These are phyloP conservation scores for Zygosaccharomyces sapae DNA, from an alignment of 1,139 yeast species.

Conservation along the genomic window DNA sequence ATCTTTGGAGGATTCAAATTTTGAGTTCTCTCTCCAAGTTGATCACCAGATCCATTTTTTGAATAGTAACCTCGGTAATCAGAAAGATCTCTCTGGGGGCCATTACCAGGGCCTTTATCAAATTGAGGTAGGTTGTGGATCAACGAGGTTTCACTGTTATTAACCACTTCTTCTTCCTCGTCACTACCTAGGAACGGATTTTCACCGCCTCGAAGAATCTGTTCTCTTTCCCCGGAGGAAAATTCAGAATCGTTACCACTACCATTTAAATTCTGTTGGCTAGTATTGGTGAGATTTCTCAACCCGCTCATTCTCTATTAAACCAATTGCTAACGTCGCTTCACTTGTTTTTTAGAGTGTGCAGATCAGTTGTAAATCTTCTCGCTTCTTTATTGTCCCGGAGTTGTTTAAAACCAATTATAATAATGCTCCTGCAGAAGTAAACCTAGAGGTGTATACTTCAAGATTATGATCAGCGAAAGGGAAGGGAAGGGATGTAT, in stretches of 20 bases:
- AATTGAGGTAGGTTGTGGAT: constrained; percentile 12
- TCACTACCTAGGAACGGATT: constrained; percentile 30
- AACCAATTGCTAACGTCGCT: not conserved
- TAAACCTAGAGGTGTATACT: not conserved
- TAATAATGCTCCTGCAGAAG: too few species aligned
- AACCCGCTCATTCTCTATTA: constrained; percentile 4
- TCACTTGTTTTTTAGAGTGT: not conserved
- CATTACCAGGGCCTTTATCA: not conserved
- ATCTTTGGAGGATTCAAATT: constrained; percentile 9
- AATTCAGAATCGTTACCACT: constrained; percentile 7
- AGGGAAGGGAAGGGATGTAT: not conserved
- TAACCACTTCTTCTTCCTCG: constrained; percentile 22
- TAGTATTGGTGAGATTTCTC: constrained; percentile 19
- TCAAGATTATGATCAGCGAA: not conserved
- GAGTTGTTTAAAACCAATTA: not conserved
- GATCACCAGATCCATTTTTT: constrained; percentile 13
- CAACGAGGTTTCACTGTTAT: constrained; percentile 19
- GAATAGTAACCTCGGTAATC: constrained; percentile 36
- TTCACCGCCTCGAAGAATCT: not conserved
- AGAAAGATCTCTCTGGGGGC: constrained; percentile 14
- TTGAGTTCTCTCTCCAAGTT: constrained; percentile 8
- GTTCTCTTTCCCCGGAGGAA: constrained; percentile 1
- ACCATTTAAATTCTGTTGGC: constrained; percentile 10
- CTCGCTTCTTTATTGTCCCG: not conserved
- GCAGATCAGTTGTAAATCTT: not conserved